Evolutionary conservation across 352 stramenopile species (phyloP), one percentile per base, ranked within the genome.

Genomic region (Thraustochytrium striatum): DNA sequence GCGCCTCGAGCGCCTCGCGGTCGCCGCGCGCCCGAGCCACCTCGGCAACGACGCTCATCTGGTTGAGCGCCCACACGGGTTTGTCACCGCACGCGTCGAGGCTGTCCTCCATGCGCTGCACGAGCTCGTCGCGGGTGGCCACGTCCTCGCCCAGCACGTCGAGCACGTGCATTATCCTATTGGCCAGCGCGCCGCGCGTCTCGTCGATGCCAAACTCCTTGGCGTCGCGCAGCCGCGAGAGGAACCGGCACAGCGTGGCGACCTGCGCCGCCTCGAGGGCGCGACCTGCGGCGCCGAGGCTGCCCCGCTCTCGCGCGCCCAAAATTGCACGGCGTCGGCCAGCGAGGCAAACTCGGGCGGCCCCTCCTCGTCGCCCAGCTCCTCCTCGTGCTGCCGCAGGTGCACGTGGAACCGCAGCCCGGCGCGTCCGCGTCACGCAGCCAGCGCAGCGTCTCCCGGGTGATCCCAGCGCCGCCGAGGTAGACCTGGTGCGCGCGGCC

Each of bases 31-130:
- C 58, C 8, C 38, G 58, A 13, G 33, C 58, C 11, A 69, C 44
- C 58, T n/a, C 33, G 19, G 33, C 58, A 21, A 69, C 33, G 0
- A 69, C 28, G 9, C 16, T 50, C 0, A 69, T 69, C 38, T 69
- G 58, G 25, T 25, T 25, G 13, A 69, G 32, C 58, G 58, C 58
- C 58, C 58, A 69, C 8, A 69, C 38, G 33, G 58, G 58, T 28
- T 69, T 69, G 58, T 69, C 58, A 13, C 33, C 58, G 38, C 58
- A 69, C 11, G 58, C 38, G 58, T 69, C 58, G 0, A 69, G 28
- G 3, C 28, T 13, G 58, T 69, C 58, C 28, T 13, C 58, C 33
- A 69, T 69, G 38, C 58, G 58, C 2, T 13, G 11, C 9, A 69
- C 13, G 25, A 69, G 19, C 58, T 69, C 58, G 13, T 61, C 58